Percentiles rank a stretch among this genome's conserved stretches.
Evolutionary conservation across 164 flowering plant species (phyloP).

Genomic region (Sextonia rubra): DNA sequence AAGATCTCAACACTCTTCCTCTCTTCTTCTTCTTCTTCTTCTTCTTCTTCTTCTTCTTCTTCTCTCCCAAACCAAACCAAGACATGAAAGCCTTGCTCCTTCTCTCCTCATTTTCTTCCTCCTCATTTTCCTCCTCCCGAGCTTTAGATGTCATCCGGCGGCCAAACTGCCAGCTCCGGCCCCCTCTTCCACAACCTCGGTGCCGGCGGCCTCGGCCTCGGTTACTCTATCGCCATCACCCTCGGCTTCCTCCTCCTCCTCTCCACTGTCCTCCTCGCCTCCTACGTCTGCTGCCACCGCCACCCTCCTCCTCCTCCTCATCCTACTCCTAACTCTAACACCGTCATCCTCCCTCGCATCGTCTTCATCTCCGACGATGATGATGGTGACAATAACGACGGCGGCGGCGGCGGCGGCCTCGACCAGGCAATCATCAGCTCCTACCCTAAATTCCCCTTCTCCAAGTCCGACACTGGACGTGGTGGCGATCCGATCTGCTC

Average conservation of each 20-base stretch:
- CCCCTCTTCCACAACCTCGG: constrained; percentile 20
- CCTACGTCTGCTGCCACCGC: constrained; percentile 50
- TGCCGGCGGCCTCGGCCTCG: constrained; percentile 35
- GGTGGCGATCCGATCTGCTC: constrained; percentile 47
- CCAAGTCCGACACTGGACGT: constrained; percentile 9
- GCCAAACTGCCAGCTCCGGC: not conserved
- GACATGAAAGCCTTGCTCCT: not conserved
- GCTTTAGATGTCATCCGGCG: constrained; percentile 2
- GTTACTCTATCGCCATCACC: constrained; percentile 54
- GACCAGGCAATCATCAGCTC: constrained; percentile 44
- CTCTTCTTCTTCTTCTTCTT: too few species aligned
- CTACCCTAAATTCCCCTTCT: constrained; percentile 48
- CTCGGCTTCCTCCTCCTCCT: constrained; percentile 54
- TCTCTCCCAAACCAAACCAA: not conserved
- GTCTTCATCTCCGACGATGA: constrained; percentile 52
- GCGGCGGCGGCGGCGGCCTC: constrained; percentile 43
- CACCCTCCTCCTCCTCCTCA: constrained; percentile 9
- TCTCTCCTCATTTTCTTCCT: too few species aligned
- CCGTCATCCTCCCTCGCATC: constrained; percentile 42
- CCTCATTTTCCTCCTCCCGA: not conserved
- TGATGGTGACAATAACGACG: constrained; percentile 18
- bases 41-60: too few species aligned
- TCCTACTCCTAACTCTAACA: constrained; percentile 10
- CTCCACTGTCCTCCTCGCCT: constrained; percentile 46
- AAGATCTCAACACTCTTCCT: too few species aligned